Base-by-base conservation (phyloP, 1,139 yeast genomes). In the Sugiyamaella grinbergsii region DNA sequence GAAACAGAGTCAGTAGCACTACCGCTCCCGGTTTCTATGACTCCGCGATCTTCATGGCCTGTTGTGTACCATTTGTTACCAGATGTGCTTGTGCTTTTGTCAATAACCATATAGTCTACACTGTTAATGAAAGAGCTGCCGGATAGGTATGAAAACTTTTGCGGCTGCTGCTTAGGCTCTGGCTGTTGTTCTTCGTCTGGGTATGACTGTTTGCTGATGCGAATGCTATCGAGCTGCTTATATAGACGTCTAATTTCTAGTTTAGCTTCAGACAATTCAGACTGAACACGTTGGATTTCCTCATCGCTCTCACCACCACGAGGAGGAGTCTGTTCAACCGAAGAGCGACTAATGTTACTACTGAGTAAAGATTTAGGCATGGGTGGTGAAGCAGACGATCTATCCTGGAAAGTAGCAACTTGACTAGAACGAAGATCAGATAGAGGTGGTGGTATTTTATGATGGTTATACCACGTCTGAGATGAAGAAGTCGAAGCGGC, bases 201-300 rank as follows among this genome's bases (percentile, higher is more conserved):
- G 22, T n/a, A 36, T 8, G 37, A 33, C 3, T n/a, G 4, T 19
- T 36, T 36, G 40, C 18, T 13, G 2, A 5, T 5, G 5, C 40
- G 40, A n/a, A 36, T 23, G 28, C 11, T 18, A 20, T 36, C 40
- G n/a, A 43, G 34, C 16, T 28, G 16, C 15, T 26, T 16, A 19
- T n/a, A 38, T 10, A 43, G 36, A 5, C 47, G 40, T 19, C 36
- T 32, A 3, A 43, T 23, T 36, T 43, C 47, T 5, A 43, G 33
- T 3, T 15, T 33, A 19, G 47, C 47, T 2, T 29, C 38, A 5
- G 32, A 33, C 5, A 43, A 31, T 43, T 43, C 28, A 6, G 18
- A 16, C 18, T 43, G 42, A 24, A 26, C 33, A 24, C 41, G 13
- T 26, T 33, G 41, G 18, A 43, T 15, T 20, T 43, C 41, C 1